Base-by-base conservation (phyloP, 192 early-diverging fungal genomes). In the Phlyctochytrium bullatum region DNA sequence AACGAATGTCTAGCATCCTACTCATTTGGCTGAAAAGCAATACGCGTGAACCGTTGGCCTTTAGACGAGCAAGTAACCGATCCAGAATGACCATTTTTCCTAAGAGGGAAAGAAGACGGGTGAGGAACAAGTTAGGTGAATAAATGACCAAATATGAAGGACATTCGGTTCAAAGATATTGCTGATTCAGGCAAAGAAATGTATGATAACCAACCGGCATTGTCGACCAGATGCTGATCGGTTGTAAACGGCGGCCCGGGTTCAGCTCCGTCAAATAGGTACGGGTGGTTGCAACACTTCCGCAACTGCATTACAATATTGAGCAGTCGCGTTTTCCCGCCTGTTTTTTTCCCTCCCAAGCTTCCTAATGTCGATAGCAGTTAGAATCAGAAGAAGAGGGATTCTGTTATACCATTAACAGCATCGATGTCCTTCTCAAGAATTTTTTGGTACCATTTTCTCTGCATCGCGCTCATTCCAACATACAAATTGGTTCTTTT, bases 1-100 rank as follows among this genome's bases (percentile, higher is more conserved):
- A 47, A 77, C 74, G 75, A 69, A 99, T 98, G 73, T 99, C 97
- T 50, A 99, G 80, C 74, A 99, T 88, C 60, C 96, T 89, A 76
- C 92, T 95, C 97, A 99, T 99, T 80, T 99, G 97, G 78, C 90
- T 92, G 75, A 99, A 99, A 1, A 99, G 80, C 57, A 99, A 73
- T 0, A 98, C 93, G 27, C 97, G 91, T 25, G 97, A 99, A 1
- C 97, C 97, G 65, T 91, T 86, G 28, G 86, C 90, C 68, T 91
- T 91, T 36, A 91, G 73, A 35, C 86, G 83, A 47, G 79, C 74
- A 34, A 99, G 80, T 12, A 97, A 86, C 73, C 92, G 92, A 77
- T 99, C 97, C 69, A 99, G 68, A 0, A 97, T 86, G 2, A 85
- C 85, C 91, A 99, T 92, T 78, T 99, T 99, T 62, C 93, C 91